Evolutionary conservation across 345 rosid genomes (phyloP), one percentile per base, ranked within the genome.

Genomic region (Euphorbia tirucalli): DNA sequence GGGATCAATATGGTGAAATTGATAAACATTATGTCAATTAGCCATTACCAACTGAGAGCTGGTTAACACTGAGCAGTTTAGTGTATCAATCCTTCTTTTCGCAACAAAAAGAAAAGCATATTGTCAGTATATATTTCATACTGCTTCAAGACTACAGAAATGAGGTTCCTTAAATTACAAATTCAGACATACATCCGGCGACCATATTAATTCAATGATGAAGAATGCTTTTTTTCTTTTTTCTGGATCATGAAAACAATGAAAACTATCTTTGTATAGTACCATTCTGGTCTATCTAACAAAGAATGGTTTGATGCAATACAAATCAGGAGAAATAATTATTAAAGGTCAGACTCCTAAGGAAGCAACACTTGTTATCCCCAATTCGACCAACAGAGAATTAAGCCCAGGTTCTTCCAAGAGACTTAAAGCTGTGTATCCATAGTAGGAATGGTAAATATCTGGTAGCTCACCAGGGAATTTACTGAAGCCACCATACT

Each of bases 401-500:
- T 82, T 88, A 43, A 88, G 68, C 37, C 86, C 87, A 11, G 88
- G 86, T 75, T 89, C 97, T 74, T 89, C 96, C 88, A 90, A 76
- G 46, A 92, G 88, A 79, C 97, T 89, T 78, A 90, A 89, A 46
- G 97, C 99, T 11, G 91, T 82, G 71, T 63, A 85, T 65, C 97
- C 97, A 32, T 88, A 92, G 84, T 81, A 92, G 48, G 96, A 86
- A 80, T 92, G 97, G 73, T 90, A 95, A 35, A 95, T 82, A 79
- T 90, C 97, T 0, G 94, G 97, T 27, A 85, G 78, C 54, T 74
- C 83, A 74, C 83, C 74, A 0, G 92, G 96, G 73, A 75, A 87
- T 77, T 95, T 95, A 77, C 96, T 71, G 81, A 92, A 95, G 18
- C 97, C 97, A 66, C 97, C 97, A 70, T 75, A 89, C 97, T 95